Evolutionary conservation across 1,139 yeast species (phyloP).

Genomic region (Candida freyschussii): DNA sequence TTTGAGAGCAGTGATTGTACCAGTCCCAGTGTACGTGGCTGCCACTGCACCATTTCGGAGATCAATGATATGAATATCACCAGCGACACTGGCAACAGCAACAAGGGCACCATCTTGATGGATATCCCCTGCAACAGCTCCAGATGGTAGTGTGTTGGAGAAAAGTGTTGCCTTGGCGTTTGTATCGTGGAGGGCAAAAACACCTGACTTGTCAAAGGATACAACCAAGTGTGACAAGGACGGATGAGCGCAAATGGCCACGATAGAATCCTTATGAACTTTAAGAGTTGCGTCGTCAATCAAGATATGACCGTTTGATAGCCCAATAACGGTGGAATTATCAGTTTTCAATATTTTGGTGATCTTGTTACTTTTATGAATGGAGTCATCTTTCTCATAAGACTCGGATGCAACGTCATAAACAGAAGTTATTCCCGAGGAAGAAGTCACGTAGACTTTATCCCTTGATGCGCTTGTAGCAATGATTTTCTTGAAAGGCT

Average conservation of each 20-base stretch:
- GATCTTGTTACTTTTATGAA: constrained; percentile 13
- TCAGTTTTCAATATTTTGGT: constrained; percentile 8
- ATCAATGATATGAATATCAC: constrained; percentile 40
- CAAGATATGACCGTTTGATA: constrained; percentile 17
- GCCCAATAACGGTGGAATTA: constrained; percentile 14
- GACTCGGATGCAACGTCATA: constrained; percentile 17
- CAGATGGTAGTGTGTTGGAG: constrained; percentile 11
- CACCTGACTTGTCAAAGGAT: constrained; percentile 29
- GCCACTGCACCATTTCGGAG: constrained; percentile 37
- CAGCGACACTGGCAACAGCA: constrained; percentile 42
- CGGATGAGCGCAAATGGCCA: constrained; percentile 31
- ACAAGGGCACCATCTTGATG: constrained; percentile 66
- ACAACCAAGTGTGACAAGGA: constrained; percentile 28
- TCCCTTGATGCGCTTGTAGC: constrained; percentile 7
- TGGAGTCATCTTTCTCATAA: constrained; percentile 11
- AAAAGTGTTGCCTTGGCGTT: constrained; percentile 4
- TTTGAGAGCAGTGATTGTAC: constrained; percentile 34
- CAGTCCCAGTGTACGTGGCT: constrained; percentile 33
- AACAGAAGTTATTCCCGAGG: constrained; percentile 28
- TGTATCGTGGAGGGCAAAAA: constrained; percentile 33
- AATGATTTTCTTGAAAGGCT: constrained; percentile 18
- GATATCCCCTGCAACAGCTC: constrained; percentile 35
- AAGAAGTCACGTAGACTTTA: constrained; percentile 16
- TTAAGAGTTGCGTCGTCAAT: constrained; percentile 13
- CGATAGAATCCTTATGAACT: constrained; percentile 21